Conservation (phyloP, 2,329 filamentous ascomycete species). For the Furcasterigmium sp. region DNA sequence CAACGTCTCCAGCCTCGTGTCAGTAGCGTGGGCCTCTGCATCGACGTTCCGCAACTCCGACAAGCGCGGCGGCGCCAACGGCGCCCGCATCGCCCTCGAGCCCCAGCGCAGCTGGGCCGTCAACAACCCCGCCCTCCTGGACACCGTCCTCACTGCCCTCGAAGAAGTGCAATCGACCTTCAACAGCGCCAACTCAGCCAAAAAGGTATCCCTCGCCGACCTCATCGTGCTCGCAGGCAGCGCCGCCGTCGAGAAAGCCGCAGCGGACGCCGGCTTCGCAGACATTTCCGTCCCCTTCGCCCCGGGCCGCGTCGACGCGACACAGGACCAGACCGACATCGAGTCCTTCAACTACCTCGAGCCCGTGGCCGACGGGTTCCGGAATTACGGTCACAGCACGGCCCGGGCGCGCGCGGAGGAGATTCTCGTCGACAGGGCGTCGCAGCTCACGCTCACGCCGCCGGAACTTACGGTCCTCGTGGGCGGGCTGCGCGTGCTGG, state of each 20-base stretch:
- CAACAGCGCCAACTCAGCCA: slow-evolving; percentile 44
- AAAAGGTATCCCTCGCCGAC: slow-evolving; percentile 75
- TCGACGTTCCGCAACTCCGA: slow-evolving; percentile 70
- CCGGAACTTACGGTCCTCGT: slow-evolving; percentile 68
- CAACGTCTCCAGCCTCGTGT: slow-evolving; percentile 53
- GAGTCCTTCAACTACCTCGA: slow-evolving; percentile 61
- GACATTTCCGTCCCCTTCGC: slow-evolving; percentile 63
- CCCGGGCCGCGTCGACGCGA: slow-evolving; percentile 66
- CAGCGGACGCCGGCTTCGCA: slow-evolving; percentile 32
- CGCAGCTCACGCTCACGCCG: slow-evolving; percentile 64
- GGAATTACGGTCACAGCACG: slow-evolving; percentile 66
- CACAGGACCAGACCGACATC: slow-evolving; percentile 67
- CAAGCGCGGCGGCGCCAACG: slow-evolving; percentile 80
- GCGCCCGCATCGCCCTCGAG: slow-evolving; percentile 68
- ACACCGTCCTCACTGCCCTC: slow-evolving; percentile 54
- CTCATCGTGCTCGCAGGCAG: slow-evolving; percentile 70
- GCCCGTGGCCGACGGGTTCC: slow-evolving; percentile 70
- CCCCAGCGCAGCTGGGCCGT: slow-evolving; percentile 69
- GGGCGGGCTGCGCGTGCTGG: slow-evolving; percentile 66
- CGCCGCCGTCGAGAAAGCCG: slow-evolving; percentile 69
- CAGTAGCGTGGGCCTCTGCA: slow-evolving; percentile 63
- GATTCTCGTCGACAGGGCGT: slow-evolving; percentile 65
- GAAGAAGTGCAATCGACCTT: slow-evolving; percentile 63
- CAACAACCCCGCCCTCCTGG: slow-evolving; percentile 67
- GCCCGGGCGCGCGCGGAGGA: slow-evolving; percentile 60